A percentile compares a stretch with the other conserved stretches of the same genome.
Evolutionary conservation across 805 yeast species (phyloP).

Genomic region (Candida ortonii): DNA sequence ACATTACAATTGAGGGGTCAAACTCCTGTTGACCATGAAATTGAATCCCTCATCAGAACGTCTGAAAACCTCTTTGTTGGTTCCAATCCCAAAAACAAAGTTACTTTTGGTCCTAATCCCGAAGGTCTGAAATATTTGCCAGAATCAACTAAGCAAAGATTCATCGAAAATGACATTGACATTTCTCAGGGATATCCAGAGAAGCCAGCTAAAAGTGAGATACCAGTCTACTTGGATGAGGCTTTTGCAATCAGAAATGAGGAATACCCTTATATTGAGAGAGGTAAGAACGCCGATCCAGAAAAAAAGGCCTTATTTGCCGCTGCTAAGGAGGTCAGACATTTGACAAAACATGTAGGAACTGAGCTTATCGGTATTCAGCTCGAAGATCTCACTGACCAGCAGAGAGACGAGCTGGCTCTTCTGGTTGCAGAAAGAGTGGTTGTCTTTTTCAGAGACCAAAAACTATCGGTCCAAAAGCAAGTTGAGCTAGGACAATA

Average conservation of each 20-base stretch:
- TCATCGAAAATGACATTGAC: conserved; percentile 35
- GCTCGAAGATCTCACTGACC: conserved; percentile 38
- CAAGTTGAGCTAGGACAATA: conserved; percentile 43
- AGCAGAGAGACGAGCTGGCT: conserved; percentile 47
- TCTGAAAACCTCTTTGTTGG: conserved; percentile 9
- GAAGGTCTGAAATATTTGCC: conserved; percentile 28
- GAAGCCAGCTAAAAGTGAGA: conserved; percentile 13
- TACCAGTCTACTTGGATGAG: conserved; percentile 40
- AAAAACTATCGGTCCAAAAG: conserved; percentile 40
- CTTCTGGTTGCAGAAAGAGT: conserved; percentile 44
- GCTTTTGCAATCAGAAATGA: conserved; percentile 36
- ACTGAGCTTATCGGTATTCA: conserved; percentile 48
- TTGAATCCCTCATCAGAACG: conserved; percentile 17
- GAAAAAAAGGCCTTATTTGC: conserved; percentile 35
- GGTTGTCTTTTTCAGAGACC: conserved; percentile 50
- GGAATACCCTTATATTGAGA: conserved; percentile 28
- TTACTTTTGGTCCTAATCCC: conserved; percentile 14
- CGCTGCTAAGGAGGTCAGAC: conserved; percentile 39
- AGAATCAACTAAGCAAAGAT: conserved; percentile 28
- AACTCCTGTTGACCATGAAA: conserved; percentile 16
- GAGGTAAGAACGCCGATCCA: conserved; percentile 17
- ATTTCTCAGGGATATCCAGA: conserved; percentile 37
- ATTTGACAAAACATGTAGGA: conserved; percentile 45
- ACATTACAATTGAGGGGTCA: conserved; percentile 8
- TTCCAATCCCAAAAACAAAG: background rate